Conservation (phyloP, 129 eudicot genomes). For the Gnaphalium uliginosum region DNA sequence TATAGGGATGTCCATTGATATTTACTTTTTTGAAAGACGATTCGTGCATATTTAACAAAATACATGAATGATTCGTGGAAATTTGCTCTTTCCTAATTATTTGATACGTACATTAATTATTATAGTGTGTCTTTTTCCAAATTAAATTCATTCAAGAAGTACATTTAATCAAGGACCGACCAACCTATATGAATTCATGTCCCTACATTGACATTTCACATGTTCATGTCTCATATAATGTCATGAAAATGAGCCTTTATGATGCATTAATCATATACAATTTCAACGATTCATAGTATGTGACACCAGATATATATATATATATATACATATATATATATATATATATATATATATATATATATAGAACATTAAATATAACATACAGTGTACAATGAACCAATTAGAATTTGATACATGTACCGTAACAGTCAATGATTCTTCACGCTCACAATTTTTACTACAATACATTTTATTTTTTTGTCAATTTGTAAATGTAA, state of each 20-base stretch:
- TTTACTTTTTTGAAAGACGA: too few species aligned
- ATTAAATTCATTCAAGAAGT: slow-evolving; percentile 18
- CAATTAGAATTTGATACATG: background rate
- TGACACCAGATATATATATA: background rate
- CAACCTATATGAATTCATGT: slow-evolving; percentile 47
- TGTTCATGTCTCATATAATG: slow-evolving; percentile 65
- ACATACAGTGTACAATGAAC: background rate
- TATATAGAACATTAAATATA: background rate
- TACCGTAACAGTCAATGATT: background rate
- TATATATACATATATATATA: too few species aligned
- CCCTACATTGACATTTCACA: slow-evolving; percentile 54
- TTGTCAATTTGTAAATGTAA: background rate
- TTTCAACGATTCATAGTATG: slow-evolving; percentile 14
- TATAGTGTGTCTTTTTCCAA: background rate
- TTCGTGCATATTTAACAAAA: too few species aligned
- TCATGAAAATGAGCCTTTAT: slow-evolving; percentile 1
- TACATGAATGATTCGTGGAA: too few species aligned
- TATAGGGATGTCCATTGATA: too few species aligned
- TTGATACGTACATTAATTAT: background rate
- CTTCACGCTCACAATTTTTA: background rate
- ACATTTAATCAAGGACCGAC: slow-evolving; percentile 32
- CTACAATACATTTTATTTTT: background rate
- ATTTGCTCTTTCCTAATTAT: too few species aligned
- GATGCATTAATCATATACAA: background rate
- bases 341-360: too few species aligned